A percentile compares a stretch with the other conserved stretches of the same genome.
Evolutionary conservation across 2,329 filamentous ascomycete species (phyloP).

Genomic region (Diaporthe ilicicola): DNA sequence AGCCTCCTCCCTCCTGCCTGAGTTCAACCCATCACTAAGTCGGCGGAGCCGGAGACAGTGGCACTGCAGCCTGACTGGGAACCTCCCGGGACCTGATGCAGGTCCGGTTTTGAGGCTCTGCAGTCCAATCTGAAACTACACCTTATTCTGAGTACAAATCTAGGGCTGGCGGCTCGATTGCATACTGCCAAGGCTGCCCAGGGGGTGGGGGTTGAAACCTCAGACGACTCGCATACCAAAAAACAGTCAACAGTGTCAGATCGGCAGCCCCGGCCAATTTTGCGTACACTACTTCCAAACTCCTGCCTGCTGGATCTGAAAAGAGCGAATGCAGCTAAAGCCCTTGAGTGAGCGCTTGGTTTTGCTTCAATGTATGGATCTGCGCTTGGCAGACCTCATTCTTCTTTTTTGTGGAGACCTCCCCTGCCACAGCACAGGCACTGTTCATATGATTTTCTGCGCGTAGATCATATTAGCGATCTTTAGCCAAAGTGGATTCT

Average conservation of each 20-base stretch:
- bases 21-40: not conserved
- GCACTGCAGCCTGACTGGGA: slow-evolving; percentile 10
- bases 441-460: slow-evolving; percentile 4
- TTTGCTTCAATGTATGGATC: slow-evolving; percentile 6
- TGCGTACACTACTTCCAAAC: slow-evolving; percentile 8
- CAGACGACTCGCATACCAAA: slow-evolving; percentile 1
- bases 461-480: slow-evolving; percentile 9
- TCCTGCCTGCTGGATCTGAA: slow-evolving; percentile 12
- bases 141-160: not conserved
- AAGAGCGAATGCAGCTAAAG: slow-evolving; percentile 11
- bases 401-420: not conserved
- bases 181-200: slow-evolving; percentile 23
- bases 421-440: not conserved
- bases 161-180: not conserved
- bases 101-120: slow-evolving; percentile 21
- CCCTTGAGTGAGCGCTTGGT: slow-evolving; percentile 16
- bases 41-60: slow-evolving; percentile 9
- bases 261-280: not conserved
- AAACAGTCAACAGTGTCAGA: slow-evolving; percentile 13
- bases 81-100: slow-evolving; percentile 11
- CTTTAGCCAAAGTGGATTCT: not conserved
- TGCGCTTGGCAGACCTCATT: slow-evolving; percentile 3
- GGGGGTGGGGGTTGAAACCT: slow-evolving; percentile 22
- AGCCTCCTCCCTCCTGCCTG: not conserved
- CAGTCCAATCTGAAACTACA: not conserved